phyloP scores from a whole-genome alignment of 2,329 filamentous ascomycete genomes.

The Stemphylium vesicarium region DNA sequence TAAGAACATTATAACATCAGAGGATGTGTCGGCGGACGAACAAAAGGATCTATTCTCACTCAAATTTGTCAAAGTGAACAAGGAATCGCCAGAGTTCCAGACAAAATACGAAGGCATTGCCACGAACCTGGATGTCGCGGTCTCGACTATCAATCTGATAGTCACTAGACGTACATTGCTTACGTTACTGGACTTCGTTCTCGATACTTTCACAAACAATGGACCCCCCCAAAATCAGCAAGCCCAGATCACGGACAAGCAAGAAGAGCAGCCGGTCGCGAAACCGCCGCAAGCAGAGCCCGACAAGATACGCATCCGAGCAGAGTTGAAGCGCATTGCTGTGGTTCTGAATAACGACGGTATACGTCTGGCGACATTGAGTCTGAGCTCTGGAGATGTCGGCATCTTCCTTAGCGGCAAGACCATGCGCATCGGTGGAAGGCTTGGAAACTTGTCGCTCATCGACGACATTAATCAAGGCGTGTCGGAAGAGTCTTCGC shows the following conservation, averaged over 20 bases:
- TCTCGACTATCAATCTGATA: slow-evolving; percentile 95
- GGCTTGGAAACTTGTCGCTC: slow-evolving; percentile 84
- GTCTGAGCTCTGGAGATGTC: slow-evolving; percentile 89
- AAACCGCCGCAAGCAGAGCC: slow-evolving; percentile 53
- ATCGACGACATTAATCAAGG: slow-evolving; percentile 94
- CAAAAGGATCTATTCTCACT: slow-evolving; percentile 83
- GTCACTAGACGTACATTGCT: slow-evolving; percentile 92
- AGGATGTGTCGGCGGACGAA: slow-evolving; percentile 71
- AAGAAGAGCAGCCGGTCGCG: slow-evolving; percentile 45
- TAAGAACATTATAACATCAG: slow-evolving; percentile 96
- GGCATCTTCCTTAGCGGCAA: slow-evolving; percentile 85
- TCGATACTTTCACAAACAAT: slow-evolving; percentile 83
- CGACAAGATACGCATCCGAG: slow-evolving; percentile 90
- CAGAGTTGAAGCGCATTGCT: slow-evolving; percentile 90
- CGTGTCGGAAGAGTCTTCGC: slow-evolving; percentile 77
- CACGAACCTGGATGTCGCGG: slow-evolving; percentile 85
- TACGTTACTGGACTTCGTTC: slow-evolving; percentile 90
- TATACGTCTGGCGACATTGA: slow-evolving; percentile 88
- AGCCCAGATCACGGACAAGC: slow-evolving; percentile 36
- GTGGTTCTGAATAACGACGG: slow-evolving; percentile 98
- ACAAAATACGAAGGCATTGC: slow-evolving; percentile 90
- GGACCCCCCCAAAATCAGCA: slow-evolving; percentile 55
- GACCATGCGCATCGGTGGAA: slow-evolving; percentile 85
- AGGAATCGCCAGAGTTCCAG: slow-evolving; percentile 90
- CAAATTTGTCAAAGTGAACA: slow-evolving; percentile 89